Base-by-base conservation (phyloP, 805 yeast genomes). In the Hanseniaspora hatyaiensis region DNA sequence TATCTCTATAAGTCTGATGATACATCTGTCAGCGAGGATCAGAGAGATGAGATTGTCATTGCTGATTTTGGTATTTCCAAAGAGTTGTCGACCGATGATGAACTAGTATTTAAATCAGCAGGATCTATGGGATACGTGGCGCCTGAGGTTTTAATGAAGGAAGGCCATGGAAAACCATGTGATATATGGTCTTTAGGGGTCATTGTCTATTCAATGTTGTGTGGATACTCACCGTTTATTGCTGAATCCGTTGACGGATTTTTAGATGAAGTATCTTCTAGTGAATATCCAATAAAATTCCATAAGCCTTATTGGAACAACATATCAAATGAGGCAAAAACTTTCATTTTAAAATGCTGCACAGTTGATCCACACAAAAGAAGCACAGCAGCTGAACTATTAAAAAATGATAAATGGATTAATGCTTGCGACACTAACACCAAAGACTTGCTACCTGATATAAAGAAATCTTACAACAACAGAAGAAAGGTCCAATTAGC, bases 51-150 rank as follows among this genome's bases (percentile, higher is more conserved):
- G 47, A 70, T 89, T 30, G 96, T 88, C 9, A 69, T 89, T 53
- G 96, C 96, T 1, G 98, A 89, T 65, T 89, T 89, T 63, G 98
- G 98, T 42, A 92, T 89, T 52, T 96, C 97, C 29, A 85, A 85
- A 62, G 73, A 75, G 55, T 66, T 89, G 53, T 69, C 71, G 50
- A 62, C 70, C 11, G 71, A 76, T 3, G 73, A 77, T 54, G 85
- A 82, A 49, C 66, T 75, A 51, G 68, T 85, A 51, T 77, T 72
- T 28, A 68, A 80, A 19, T 79, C 83, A 34, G 95, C 95, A 0
- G 97, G 97, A 1, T 83, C 95, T 1, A 79, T 85, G 64, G 97
- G 98, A 1, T 89, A 89, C 62, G 96, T 95, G 29, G 97, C 97
- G 0, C 98, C 98, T 0, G 98, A 89, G 59, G 87, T 89, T 6